Base-by-base conservation (phyloP, 2,329 filamentous ascomycete genomes). In the Gnomoniopsis sp. region DNA sequence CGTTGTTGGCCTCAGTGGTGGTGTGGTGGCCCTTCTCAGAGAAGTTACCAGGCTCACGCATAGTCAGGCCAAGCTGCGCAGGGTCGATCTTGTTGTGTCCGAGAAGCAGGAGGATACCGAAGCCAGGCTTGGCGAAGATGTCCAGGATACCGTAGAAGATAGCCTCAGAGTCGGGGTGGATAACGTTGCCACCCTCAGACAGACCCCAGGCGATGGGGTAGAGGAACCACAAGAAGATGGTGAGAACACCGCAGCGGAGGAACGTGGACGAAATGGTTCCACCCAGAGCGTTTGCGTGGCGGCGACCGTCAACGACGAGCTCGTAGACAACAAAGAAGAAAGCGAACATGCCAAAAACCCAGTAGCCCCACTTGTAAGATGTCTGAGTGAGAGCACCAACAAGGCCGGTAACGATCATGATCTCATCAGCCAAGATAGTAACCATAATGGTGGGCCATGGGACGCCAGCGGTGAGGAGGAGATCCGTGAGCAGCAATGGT, bases 91-190 rank as follows among this genome's bases (percentile, higher is more conserved):
- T 82, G 49, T 83, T 77, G 69, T 88, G 86, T 1, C 85, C 84
- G 72, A 75, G 84, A 52, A 90, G 73, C 1, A 90, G 76, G 1
- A 88, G 67, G 14, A 77, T 74, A 17, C 84, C 83, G 63, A 89
- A 89, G 10, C 82, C 75, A 0, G 85, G 84, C 73, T 89, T 89
- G 7, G 86, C 80, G 3, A 88, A 61, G 6, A 89, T 70, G 60
- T 90, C 87, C 0, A 90, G 76, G 3, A 89, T 73, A 46, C 86
- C 85, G 67, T 90, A 90, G 68, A 89, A 88, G 59, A 88, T 73
- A 12, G 85, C 84, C 67, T 90, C 87, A 0, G 82, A 83, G 66
- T 90, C 87, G 0, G 85, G 82, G 2, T 85, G 72, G 53, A 89
- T 87, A 62, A 87, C 71, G 64, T 88, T 88, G 12, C 84, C 86